These are phyloP conservation scores for Schizophyllum amplum DNA, from an alignment of 1,284 basidiomycete genomes.

Conservation along the genomic window DNA sequence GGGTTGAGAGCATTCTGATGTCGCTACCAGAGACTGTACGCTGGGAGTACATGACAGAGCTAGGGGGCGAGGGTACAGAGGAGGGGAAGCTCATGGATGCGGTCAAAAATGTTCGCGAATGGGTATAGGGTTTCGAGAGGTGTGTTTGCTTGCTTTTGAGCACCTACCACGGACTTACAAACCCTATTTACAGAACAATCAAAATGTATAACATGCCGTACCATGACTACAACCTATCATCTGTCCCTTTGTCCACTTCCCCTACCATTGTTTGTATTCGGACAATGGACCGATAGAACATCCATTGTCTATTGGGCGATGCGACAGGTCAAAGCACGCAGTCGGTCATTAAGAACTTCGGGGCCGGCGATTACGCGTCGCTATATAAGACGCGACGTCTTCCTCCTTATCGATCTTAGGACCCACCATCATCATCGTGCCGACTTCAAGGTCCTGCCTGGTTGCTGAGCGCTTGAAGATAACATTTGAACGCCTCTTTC, in stretches of 20 bases:
- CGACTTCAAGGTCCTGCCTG: too few species aligned
- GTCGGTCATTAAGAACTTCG: too few species aligned
- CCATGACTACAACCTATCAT: too few species aligned
- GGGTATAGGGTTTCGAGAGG: conserved; percentile 36
- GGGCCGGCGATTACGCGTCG: background rate
- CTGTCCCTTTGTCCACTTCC: too few species aligned
- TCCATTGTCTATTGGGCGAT: too few species aligned
- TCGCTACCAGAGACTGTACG: conserved; percentile 84
- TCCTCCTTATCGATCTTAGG: background rate
- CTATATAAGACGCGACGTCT: background rate
- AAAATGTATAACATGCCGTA: too few species aligned
- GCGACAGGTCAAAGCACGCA: too few species aligned
- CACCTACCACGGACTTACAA: too few species aligned
- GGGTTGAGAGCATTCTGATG: conserved; percentile 92
- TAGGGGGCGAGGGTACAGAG: conserved; percentile 63
- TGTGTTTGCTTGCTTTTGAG: background rate
- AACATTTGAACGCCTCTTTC: background rate
- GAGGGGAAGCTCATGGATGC: conserved; percentile 67
- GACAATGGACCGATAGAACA: background rate
- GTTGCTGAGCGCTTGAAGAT: too few species aligned
- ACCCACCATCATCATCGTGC: background rate
- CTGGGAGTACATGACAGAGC: conserved; percentile 89
- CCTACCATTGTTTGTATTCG: background rate
- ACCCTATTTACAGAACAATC: too few species aligned
- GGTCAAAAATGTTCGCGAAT: conserved; percentile 64